Evolutionary conservation across 2,329 filamentous ascomycete species (phyloP), one percentile per base, ranked within the genome.

Genomic region (Emmonsia crescens): DNA sequence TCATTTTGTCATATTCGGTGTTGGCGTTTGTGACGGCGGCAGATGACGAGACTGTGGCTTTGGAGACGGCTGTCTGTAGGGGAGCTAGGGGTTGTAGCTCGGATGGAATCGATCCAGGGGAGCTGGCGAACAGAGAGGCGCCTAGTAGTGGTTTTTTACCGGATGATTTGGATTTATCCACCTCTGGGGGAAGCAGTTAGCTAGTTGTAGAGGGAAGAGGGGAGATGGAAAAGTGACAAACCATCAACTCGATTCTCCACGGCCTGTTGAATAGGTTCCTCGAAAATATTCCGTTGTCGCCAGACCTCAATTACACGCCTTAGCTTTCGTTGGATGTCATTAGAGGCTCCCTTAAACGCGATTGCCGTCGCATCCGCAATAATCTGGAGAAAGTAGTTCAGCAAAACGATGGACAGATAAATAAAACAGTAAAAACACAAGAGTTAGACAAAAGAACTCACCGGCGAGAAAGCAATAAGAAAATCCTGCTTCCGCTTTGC

Each of bases 401-500:
- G 67, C 55, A 27, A 60, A 16, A n/a, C n/a, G 21, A 57, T 46
- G 52, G 57, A 57, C 19, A 29, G 14, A 49, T 27, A 3, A 12
- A 27, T 12, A 44, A 61, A 42, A 46, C 29, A 19, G 6, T 79
- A 65, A 21, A 60, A n/a, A 36, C 16, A 40, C 42, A 59, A 74
- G 64, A 74, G 67, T 59, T 19, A 57, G 21, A 24, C 52, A 38
- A 24, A 10, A 14, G 33, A 8, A 74, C 75, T 65, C 64, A 82
- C 83, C 4, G 94, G 92, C 54, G 93, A 88, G 75, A 96, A 97
- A 8, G 94, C 93, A 64, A 88, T 83, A 16, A 96, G 83, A 68
- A 99, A 99, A 69, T 99, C 94, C 60, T 92, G 86, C 75, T 96
- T 96, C 65, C 89, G 87, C 42, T 93, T 87, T 56, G 90, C 93